Base-by-base conservation (phyloP, 2,329 filamentous ascomycete species). In the Parasarocladium wereldwijsianum region DNA sequence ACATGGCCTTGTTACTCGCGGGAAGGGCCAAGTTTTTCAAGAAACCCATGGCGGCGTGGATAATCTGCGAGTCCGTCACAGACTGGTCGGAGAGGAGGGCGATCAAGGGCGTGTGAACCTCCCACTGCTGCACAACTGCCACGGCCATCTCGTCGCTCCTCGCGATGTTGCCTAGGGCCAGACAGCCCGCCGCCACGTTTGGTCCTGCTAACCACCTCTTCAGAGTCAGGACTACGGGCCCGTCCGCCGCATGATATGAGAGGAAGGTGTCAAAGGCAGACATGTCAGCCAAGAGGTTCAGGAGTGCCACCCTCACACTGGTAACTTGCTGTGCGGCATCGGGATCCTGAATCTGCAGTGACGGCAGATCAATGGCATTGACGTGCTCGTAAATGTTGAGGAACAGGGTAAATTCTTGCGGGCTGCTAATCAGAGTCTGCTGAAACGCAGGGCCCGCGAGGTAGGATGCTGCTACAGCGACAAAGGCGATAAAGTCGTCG, bases 1-100 rank as follows among this genome's bases (percentile, higher is more conserved):
- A 53, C 0, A 50, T 27, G 3, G 55, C 37, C 44, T 73, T 76
- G 49, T 76, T 76, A 16, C 47, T 43, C 0, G 49, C 33, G 0
- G 70, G 67, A 29, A 77, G 69, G 16, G 71, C 66, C 7, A 77
- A 62, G 44, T 77, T 77, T 47, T 74, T 76, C 35, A 76, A 60
- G 41, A 75, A 74, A 6, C 68, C 64, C 12, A 77, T 54, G 3
- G 58, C 52, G 2, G 68, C 59, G 41, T 76, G 70, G 1, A 71
- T 53, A 11, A 72, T 60, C 36, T 73, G 66, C 1, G 59, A 45
- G 36, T 65, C 57, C 6, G 40, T 46, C 23, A 61, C 43, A 7
- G 48, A 39, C 0, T 52, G 41, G 16, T 62, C 47, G 7, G 54
- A 44, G 13, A 76, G 49, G 11, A 69, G 45, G 2, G 43, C 33